Conservation (phyloP, 2,329 filamentous ascomycete genomes). For the Penicillium olsonii region DNA sequence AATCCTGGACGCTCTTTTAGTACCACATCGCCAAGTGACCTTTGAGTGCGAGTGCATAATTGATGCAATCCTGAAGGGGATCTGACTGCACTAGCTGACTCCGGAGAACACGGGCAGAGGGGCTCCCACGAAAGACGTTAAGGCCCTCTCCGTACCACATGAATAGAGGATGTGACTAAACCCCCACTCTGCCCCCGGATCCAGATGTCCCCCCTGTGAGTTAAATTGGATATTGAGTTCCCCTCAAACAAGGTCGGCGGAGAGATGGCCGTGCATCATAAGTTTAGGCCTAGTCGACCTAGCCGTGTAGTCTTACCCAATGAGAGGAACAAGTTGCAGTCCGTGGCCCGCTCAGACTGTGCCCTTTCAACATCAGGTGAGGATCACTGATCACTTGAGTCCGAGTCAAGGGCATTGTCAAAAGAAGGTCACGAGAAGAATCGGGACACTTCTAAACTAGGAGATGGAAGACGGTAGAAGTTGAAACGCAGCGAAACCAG, state of each 20-base stretch:
- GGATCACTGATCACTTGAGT: conserved; percentile 2
- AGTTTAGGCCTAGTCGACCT: conserved; percentile 4
- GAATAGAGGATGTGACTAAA: not conserved
- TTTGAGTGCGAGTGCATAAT: conserved; percentile 4
- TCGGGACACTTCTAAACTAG: conserved; percentile 1
- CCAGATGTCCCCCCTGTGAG: no score
- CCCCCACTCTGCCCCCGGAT: not conserved
- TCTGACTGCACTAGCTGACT: not conserved
- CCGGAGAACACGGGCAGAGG: not conserved
- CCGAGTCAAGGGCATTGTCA: not conserved
- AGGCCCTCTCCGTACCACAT: not conserved
- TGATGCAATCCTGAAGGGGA: not conserved
- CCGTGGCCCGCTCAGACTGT: conserved; percentile 5
- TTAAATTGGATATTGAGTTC: not conserved
- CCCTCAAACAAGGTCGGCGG: not conserved
- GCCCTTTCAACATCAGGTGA: not conserved
- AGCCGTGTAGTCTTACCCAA: conserved; percentile 2
- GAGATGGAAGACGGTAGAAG: not conserved
- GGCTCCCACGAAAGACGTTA: not conserved
- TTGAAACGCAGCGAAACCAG: conserved; percentile 2
- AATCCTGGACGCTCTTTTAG: not conserved
- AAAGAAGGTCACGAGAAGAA: not conserved
- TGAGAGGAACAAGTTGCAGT: conserved; percentile 3
- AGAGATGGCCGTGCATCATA: conserved; percentile 10
- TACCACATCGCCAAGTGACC: conserved; percentile 2